These are phyloP conservation scores for Fusarium sp. DNA, from an alignment of 2,329 filamentous ascomycete species.

Conservation along the genomic window DNA sequence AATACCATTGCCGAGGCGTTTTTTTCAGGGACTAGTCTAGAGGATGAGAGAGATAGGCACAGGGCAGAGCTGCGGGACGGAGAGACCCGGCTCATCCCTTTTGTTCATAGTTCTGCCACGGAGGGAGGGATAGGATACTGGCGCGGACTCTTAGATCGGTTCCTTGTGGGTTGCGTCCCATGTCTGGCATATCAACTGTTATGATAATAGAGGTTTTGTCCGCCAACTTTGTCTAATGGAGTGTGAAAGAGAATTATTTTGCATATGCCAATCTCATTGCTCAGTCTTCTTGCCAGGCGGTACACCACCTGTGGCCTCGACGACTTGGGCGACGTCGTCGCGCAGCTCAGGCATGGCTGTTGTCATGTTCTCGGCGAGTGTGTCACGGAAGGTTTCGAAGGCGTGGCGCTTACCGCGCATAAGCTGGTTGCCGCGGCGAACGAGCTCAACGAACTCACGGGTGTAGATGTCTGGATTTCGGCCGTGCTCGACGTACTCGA, in stretches of 20 bases:
- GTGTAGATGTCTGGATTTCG: conserved; percentile 82
- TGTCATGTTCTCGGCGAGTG: conserved; percentile 69
- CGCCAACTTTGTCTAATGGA: neutral
- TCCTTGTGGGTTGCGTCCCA: conserved; percentile 25
- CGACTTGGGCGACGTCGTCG: conserved; percentile 63
- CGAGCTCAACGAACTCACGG: conserved; percentile 78
- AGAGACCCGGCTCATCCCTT: conserved; percentile 16
- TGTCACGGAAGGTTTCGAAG: conserved; percentile 71
- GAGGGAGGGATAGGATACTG: conserved; percentile 13
- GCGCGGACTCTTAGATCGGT: conserved; percentile 31
- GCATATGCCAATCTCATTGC: neutral
- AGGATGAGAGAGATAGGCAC: conserved; percentile 26
- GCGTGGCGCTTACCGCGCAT: conserved; percentile 73
- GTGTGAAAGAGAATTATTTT: neutral
- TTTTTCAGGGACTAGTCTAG: conserved; percentile 39
- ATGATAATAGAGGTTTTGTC: conserved; percentile 38
- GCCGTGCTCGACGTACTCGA: conserved; percentile 77
- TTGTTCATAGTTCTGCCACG: conserved; percentile 7
- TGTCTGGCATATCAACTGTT: conserved; percentile 28
- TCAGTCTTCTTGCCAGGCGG: conserved; percentile 22
- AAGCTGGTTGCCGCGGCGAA: conserved; percentile 73
- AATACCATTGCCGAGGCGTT: conserved; percentile 48
- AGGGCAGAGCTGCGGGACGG: conserved; percentile 2
- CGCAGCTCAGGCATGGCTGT: conserved; percentile 69
- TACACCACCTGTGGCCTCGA: conserved; percentile 59